Base-by-base conservation (phyloP, 345 rosid species). In the Rhizophora mangle region DNA sequence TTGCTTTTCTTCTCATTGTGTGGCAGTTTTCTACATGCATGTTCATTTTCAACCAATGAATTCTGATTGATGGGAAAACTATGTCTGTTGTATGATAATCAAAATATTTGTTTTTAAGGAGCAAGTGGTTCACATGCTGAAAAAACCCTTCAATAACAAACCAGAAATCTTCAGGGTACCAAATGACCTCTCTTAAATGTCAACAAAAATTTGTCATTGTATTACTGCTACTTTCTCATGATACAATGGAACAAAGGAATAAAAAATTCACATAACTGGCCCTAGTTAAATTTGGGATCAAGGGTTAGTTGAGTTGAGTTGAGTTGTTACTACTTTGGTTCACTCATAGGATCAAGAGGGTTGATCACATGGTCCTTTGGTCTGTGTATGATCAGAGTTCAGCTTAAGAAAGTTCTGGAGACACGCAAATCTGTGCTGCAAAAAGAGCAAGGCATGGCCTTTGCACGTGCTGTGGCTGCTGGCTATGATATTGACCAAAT, bases 391-490 rank as follows among this genome's bases (percentile, higher is more conserved):
- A 71, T 57, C 74, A 96, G 98, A 84, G 88, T 82, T 72, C 94
- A 96, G 80, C 97, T 92, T 70, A 66, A 88, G 85, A 90, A 85
- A 85, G 97, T 89, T 74, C 78, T 96, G 72, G 98, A 90, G 87
- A 86, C 94, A 52, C 86, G 99, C 62, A 89, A 68, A 84, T 79
- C 76, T 60, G 83, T 81, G 72, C 81, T 96, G 70, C 98, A 85
- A 85, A 92, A 92, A 79, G 99, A 96, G 84, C 99, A 96, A 86
- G 99, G 98, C 43, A 96, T 96, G 99, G 98, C 98, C 75, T 96
- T 96, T 80, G 99, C 99, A 57, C 96, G 97, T 73, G 97, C 99
- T 74, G 91, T 79, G 16, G 99, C 99, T 78, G 99, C 99, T 83
- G 95, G 97, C 82, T 96, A 89, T 76, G 97, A 88, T 61, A 70